phyloP scores from a whole-genome alignment of 352 stramenopile species.

The Globisporangium takayamanum region DNA sequence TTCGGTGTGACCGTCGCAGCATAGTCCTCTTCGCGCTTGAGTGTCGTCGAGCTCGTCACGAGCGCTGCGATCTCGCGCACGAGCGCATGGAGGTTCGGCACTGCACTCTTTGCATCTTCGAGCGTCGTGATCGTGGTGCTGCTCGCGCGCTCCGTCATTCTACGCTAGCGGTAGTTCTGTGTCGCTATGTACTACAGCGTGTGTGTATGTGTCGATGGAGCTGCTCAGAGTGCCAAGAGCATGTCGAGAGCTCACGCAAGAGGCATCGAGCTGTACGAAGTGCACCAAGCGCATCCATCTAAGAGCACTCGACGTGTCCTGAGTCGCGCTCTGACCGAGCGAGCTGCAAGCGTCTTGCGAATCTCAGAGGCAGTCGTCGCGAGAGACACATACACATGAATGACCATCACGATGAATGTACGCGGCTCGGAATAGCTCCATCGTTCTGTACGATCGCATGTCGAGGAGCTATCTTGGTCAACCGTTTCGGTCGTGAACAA shows the following conservation, averaged over 20 bases:
- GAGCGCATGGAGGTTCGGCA: constrained; percentile 31
- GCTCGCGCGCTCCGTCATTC: not conserved
- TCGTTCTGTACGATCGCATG: too few relatives aligned
- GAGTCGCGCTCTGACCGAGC: not conserved
- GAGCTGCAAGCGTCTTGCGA: not conserved
- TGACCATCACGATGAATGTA: too few relatives aligned
- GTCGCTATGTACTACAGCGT: not conserved
- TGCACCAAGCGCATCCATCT: not conserved
- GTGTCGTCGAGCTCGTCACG: constrained; percentile 22
- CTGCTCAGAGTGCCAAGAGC: not conserved
- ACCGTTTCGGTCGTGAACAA: too few relatives aligned
- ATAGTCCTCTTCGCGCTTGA: constrained; percentile 58
- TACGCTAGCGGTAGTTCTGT: constrained; percentile 1
- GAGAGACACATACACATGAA: too few relatives aligned
- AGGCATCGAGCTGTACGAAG: too few relatives aligned
- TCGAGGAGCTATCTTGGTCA: too few relatives aligned
- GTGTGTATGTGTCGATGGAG: not conserved
- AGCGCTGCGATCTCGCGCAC: constrained; percentile 29
- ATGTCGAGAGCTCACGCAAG: too few relatives aligned
- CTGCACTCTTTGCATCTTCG: constrained; percentile 28
- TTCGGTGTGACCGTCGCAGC: constrained; percentile 32
- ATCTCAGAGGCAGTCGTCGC: too few relatives aligned
- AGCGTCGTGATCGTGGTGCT: constrained; percentile 30
- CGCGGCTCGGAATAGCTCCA: too few relatives aligned
- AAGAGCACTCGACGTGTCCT: not conserved